Conservation (phyloP, 1,284 basidiomycete genomes). For the Schizophyllum commune region DNA sequence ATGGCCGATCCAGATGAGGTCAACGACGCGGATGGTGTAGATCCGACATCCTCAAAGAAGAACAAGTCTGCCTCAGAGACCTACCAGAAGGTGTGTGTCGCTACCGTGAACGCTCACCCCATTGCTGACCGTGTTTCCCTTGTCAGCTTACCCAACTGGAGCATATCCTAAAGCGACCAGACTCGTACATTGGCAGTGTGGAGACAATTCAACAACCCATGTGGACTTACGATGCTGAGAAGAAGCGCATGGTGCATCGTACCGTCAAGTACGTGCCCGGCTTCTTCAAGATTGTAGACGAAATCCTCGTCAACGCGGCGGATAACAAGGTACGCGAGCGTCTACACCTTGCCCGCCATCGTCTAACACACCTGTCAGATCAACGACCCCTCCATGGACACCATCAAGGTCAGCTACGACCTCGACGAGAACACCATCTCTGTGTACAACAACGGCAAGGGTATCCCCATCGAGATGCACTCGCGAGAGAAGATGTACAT, state of each 20-base stretch:
- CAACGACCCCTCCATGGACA: slow-evolving; percentile 85
- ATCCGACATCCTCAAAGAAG: slow-evolving; percentile 31
- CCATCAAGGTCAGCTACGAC: slow-evolving; percentile 84
- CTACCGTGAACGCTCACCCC: slow-evolving; percentile 11
- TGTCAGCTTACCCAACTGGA: slow-evolving; percentile 89
- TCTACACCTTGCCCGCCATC: neutral
- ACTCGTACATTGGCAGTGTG: slow-evolving; percentile 96
- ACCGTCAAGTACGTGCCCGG: slow-evolving; percentile 94
- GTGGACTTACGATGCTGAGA: slow-evolving; percentile 86
- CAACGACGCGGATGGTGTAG: slow-evolving; percentile 34
- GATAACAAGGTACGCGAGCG: slow-evolving; percentile 82
- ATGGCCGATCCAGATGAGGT: neutral
- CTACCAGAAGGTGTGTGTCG: slow-evolving; percentile 71
- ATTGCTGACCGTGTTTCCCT: slow-evolving; percentile 7
- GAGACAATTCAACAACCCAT: slow-evolving; percentile 79
- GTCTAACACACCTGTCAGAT: slow-evolving; percentile 44
- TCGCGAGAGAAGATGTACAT: slow-evolving; percentile 92
- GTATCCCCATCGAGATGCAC: slow-evolving; percentile 97
- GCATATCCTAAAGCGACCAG: slow-evolving; percentile 93
- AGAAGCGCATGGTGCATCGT: slow-evolving; percentile 72
- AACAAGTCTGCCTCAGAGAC: slow-evolving; percentile 90
- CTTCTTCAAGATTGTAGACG: slow-evolving; percentile 99
- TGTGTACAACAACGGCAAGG: slow-evolving; percentile 93
- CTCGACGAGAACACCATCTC: slow-evolving; percentile 82
- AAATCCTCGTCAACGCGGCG: slow-evolving; percentile 98